Base-by-base conservation (phyloP, 306 rosid genomes). In the Begonia peltatifolia region DNA sequence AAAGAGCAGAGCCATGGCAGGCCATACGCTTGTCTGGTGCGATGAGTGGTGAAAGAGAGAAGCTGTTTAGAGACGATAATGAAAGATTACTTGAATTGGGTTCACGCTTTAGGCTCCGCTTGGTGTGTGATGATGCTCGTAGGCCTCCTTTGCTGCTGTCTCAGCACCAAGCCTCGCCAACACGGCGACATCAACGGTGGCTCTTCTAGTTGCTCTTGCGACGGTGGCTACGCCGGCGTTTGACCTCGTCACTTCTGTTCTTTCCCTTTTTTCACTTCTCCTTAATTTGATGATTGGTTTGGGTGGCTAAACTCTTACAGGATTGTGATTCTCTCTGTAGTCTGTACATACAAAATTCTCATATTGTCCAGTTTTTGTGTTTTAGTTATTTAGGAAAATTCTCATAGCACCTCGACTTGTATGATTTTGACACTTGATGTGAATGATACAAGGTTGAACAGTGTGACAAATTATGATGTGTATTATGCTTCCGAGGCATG, bases 71-170 rank as follows among this genome's bases (percentile, higher is more conserved):
- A 42, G 47, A 6, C 17, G 14, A 44, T 10, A 44, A 74, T 66
- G 82, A 71, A 41, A 58, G 56, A 67, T 18, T 74, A 72, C 51
- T 47, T 69, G 65, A 79, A 68, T 12, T 84, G 79, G 94, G 78
- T 48, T 12, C 62, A 79, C 53, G 87, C 86, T 47, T 41, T 84
- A 54, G 96, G 79, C 15, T 50, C 74, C 0, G 96, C 76, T 23
- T 75, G 78, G 79, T 84, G 87, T 41, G 62, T 84, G 62, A 79
- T 87, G 74, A 41, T 81, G 63, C 48, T 87, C 62, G 56, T 81
- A 42, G 94, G 77, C 62, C 79, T 87, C 46, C 11, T 71, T 47
- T 81, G 94, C 59, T 81, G 86, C 56, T 87, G 96, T 53, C 92
- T 87, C 62, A 71, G 79, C 70, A 79, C 83, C 57, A 79, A 73